phyloP scores from a whole-genome alignment of 192 early-diverging fungal species.

The Backusella liffmaniae region DNA sequence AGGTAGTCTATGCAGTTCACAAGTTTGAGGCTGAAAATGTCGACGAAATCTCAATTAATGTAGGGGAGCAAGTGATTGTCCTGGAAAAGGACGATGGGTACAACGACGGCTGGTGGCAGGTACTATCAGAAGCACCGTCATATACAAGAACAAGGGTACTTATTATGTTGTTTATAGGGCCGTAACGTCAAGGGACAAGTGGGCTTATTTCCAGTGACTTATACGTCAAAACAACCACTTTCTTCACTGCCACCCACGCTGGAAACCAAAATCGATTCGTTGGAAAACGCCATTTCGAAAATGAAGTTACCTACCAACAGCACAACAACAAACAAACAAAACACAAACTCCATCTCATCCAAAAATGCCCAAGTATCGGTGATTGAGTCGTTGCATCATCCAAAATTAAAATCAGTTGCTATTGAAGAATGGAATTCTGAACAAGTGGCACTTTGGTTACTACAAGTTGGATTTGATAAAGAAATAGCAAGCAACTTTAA shows the following conservation, averaged over 20 bases:
- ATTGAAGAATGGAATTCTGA: constrained; percentile 31
- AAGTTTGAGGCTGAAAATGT: constrained; percentile 61
- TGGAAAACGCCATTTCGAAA: constrained; percentile 8
- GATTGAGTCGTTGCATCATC: background rate
- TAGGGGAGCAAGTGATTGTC: constrained; percentile 67
- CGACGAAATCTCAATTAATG: constrained; percentile 70
- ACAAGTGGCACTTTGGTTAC: constrained; percentile 26
- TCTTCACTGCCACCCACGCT: background rate
- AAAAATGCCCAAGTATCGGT: constrained; percentile 17
- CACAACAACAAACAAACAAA: background rate
- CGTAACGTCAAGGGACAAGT: constrained; percentile 58
- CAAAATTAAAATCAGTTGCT: background rate
- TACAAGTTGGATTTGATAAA: constrained; percentile 19
- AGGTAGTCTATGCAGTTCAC: constrained; percentile 55
- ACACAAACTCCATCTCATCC: background rate
- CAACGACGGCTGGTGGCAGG: constrained; percentile 82
- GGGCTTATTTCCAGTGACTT: constrained; percentile 76
- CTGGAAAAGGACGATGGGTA: constrained; percentile 72
- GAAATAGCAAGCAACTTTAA: constrained; percentile 18
- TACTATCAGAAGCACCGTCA: constrained; percentile 4
- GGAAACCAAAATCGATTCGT: constrained; percentile 13
- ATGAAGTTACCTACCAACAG: background rate
- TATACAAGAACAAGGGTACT: background rate
- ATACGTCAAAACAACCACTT: constrained; percentile 38
- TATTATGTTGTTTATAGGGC: constrained; percentile 45